phyloP scores from a whole-genome alignment of 331 rosid genomes.

The Arachis monticola region DNA sequence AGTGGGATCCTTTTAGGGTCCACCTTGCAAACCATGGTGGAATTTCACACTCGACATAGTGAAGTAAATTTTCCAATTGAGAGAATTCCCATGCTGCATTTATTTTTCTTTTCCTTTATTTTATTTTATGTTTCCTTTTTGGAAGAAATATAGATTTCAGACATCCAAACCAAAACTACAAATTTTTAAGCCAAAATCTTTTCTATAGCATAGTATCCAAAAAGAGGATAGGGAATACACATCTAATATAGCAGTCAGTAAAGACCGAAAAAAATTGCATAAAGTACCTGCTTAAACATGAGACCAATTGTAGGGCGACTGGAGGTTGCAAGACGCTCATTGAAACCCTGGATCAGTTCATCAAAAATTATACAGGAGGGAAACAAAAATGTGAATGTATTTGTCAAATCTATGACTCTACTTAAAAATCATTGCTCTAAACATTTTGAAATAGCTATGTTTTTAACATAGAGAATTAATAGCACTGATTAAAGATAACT shows the following conservation, averaged over 20 bases:
- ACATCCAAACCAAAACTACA: not conserved
- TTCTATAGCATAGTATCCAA: not conserved
- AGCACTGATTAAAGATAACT: too few species aligned
- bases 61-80: too few species aligned
- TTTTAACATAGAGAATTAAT: not conserved
- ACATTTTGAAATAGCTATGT: not conserved
- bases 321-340: conserved; percentile 91
- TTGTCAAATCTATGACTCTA: conserved; percentile 9
- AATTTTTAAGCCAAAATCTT: conserved; percentile 7
- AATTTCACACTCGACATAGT: too few species aligned
- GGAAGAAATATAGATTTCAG: not conserved
- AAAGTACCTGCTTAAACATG: conserved; percentile 89
- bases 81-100: too few species aligned
- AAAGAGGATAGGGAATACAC: conserved; percentile 21
- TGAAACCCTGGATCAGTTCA: conserved; percentile 75
- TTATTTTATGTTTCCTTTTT: not conserved
- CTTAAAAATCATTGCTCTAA: not conserved
- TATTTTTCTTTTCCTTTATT: too few species aligned
- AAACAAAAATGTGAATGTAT: conserved; percentile 9
- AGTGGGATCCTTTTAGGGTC: too few species aligned
- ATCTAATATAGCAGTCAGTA: conserved; percentile 9
- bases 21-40: too few species aligned
- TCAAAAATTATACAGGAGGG: conserved; percentile 28
- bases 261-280: conserved; percentile 7
- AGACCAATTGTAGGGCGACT: conserved; percentile 96